Evolutionary conservation across 495 filamentous ascomycete species (phyloP).

Genomic region (Neurospora sp.): DNA sequence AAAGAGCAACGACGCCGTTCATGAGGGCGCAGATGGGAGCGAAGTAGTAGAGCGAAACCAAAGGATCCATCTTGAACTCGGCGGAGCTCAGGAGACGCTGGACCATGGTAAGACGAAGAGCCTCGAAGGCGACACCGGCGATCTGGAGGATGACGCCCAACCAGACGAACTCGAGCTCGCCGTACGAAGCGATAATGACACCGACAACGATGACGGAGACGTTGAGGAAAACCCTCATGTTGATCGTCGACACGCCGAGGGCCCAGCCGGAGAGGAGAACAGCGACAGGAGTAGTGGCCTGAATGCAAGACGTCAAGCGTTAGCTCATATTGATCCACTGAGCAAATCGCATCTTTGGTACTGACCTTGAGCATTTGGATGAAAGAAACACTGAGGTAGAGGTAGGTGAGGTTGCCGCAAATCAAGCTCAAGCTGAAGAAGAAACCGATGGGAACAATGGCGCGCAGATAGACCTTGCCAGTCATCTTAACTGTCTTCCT

Average conservation of each 20-base stretch:
- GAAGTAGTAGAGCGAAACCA: conserved; percentile 95
- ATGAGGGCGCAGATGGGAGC: conserved; percentile 85
- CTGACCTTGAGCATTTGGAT: conserved; percentile 95
- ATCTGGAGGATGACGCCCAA: conserved; percentile 82
- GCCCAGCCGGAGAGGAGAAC: conserved; percentile 79
- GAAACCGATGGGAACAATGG: conserved; percentile 84
- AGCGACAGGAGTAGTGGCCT: conserved; percentile 87
- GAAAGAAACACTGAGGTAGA: conserved; percentile 87
- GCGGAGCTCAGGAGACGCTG: conserved; percentile 77
- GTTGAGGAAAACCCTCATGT: conserved; percentile 71
- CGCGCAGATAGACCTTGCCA: conserved; percentile 76
- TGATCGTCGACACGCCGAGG: conserved; percentile 66
- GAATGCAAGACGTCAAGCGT: conserved; percentile 7
- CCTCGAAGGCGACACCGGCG: conserved; percentile 79
- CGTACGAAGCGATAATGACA: conserved; percentile 81
- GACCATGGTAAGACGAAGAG: conserved; percentile 84
- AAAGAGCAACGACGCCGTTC: conserved; percentile 70
- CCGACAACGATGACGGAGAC: conserved; percentile 83
- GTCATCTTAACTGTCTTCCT: conserved; percentile 91
- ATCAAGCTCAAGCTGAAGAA: conserved; percentile 94
- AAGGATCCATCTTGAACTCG: conserved; percentile 96
- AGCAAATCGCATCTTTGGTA: conserved; percentile 9
- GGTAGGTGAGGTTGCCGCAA: conserved; percentile 85
- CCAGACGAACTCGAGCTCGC: conserved; percentile 86
- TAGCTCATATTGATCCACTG: conserved; percentile 8